Percentiles rank a stretch among this genome's conserved stretches.
These are phyloP conservation scores for Helotiales sp. DNA, from an alignment of 2,329 filamentous ascomycete species.

Conservation along the genomic window DNA sequence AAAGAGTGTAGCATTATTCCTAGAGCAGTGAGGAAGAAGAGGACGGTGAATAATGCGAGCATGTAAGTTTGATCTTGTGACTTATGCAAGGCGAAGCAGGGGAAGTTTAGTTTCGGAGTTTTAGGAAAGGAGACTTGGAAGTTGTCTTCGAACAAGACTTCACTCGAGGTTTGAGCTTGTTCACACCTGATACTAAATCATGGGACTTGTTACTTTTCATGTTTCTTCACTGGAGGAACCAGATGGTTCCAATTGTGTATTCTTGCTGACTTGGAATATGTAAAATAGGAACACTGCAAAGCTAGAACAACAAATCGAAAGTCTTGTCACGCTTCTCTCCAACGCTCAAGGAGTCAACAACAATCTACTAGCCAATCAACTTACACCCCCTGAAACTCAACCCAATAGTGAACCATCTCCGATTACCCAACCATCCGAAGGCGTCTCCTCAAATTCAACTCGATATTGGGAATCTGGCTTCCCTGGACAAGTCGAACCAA, in stretches of 20 bases:
- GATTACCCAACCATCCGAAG: background rate
- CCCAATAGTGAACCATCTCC: slow-evolving; percentile 7
- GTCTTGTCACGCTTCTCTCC: slow-evolving; percentile 26
- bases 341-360: slow-evolving; percentile 11
- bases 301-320: slow-evolving; percentile 27
- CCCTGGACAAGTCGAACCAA: background rate
- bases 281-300: slow-evolving; percentile 17
- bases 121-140: background rate
- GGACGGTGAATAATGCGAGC: slow-evolving; percentile 20
- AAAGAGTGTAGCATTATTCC: slow-evolving; percentile 23
- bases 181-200: no score
- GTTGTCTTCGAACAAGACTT: no score
- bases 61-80: slow-evolving; percentile 20
- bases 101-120: no score
- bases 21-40: slow-evolving; percentile 20
- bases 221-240: no score
- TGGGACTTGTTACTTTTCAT: no score
- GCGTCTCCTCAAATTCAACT: background rate
- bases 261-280: background rate
- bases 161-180: no score
- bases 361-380: slow-evolving; percentile 8
- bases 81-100: no score
- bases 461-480: background rate
- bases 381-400: slow-evolving; percentile 10
- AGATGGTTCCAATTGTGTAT: no score